Conservation (phyloP, 2,329 filamentous ascomycete genomes). For the Alternaria ventricosa region DNA sequence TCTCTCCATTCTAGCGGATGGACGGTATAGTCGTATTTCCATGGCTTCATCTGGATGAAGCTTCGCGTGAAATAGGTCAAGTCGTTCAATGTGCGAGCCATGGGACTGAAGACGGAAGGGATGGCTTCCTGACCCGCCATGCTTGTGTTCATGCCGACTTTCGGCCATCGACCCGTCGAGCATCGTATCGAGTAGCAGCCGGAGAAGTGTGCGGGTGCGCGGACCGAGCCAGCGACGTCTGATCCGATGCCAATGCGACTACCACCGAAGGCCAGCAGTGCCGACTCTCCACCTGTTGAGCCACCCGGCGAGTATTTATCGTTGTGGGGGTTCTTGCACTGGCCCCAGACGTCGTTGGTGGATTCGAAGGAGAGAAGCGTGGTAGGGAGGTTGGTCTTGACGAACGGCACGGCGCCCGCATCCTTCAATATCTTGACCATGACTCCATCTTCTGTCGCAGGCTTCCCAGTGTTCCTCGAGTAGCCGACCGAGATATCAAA, state of each 20-base stretch:
- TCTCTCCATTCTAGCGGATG: conserved; percentile 83
- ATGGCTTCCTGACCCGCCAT: conserved; percentile 95
- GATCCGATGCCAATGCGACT: conserved; percentile 89
- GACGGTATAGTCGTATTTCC: conserved; percentile 86
- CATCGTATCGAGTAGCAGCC: conserved; percentile 88
- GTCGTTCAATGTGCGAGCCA: conserved; percentile 85
- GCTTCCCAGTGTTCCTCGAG: conserved; percentile 73
- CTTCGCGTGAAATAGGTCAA: conserved; percentile 82
- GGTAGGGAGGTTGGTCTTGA: conserved; percentile 89
- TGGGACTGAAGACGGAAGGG: conserved; percentile 87
- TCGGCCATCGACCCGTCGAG: conserved; percentile 89
- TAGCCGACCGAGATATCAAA: conserved; percentile 86
- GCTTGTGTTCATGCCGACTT: conserved; percentile 80
- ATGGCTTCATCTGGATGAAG: conserved; percentile 81
- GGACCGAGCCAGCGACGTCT: conserved; percentile 88
- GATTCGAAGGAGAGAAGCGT: conserved; percentile 88
- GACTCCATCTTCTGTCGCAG: conserved; percentile 69
- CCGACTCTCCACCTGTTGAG: conserved; percentile 84
- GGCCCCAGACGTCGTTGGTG: conserved; percentile 80
- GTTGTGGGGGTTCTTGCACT: conserved; percentile 82
- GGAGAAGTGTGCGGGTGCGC: conserved; percentile 85
- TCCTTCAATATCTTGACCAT: conserved; percentile 81
- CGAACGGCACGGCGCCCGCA: conserved; percentile 86
- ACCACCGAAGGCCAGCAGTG: conserved; percentile 78
- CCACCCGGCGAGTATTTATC: conserved; percentile 85